phyloP scores from a whole-genome alignment of 345 rosid species.

The Linum lewisii region DNA sequence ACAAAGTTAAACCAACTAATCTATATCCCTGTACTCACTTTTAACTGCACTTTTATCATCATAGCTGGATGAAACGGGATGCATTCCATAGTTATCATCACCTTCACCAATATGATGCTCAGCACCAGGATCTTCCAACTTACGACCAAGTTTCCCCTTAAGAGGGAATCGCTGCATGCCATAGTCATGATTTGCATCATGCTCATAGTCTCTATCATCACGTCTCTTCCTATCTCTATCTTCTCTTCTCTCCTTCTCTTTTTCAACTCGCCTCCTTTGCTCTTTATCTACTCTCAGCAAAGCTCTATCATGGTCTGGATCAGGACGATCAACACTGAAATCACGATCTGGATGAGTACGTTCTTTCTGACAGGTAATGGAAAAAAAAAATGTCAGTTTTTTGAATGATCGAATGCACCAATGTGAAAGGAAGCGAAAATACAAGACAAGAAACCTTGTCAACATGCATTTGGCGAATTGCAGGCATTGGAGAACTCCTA shows the following conservation, averaged over 20 bases:
- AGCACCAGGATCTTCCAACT: conserved; percentile 34
- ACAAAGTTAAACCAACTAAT: background rate
- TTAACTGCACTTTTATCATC: conserved; percentile 63
- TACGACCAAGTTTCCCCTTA: conserved; percentile 35
- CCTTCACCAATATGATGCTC: conserved; percentile 61
- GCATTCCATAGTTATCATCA: conserved; percentile 42
- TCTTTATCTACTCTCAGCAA: conserved; percentile 54
- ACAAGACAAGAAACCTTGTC: conserved; percentile 52
- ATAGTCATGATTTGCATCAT: conserved; percentile 49
- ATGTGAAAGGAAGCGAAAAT: background rate
- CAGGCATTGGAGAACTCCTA: conserved; percentile 51
- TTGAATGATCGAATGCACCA: conserved; percentile 9
- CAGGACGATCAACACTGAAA: conserved; percentile 46
- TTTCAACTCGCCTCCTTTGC: conserved; percentile 55
- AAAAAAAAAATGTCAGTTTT: conserved; percentile 23
- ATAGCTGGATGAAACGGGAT: conserved; percentile 40
- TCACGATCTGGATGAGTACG: conserved; percentile 48
- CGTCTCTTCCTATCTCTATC: conserved; percentile 56
- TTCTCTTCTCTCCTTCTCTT: conserved; percentile 62
- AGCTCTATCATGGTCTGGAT: conserved; percentile 48
- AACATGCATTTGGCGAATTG: conserved; percentile 36
- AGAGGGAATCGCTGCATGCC: conserved; percentile 43
- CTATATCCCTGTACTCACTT: conserved; percentile 27
- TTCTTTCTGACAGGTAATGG: conserved; percentile 51
- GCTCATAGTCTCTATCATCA: conserved; percentile 50